These are phyloP conservation scores for Hemisphaericaspora lyxosophila DNA, from an alignment of 1,139 yeast species.

Conservation along the genomic window DNA sequence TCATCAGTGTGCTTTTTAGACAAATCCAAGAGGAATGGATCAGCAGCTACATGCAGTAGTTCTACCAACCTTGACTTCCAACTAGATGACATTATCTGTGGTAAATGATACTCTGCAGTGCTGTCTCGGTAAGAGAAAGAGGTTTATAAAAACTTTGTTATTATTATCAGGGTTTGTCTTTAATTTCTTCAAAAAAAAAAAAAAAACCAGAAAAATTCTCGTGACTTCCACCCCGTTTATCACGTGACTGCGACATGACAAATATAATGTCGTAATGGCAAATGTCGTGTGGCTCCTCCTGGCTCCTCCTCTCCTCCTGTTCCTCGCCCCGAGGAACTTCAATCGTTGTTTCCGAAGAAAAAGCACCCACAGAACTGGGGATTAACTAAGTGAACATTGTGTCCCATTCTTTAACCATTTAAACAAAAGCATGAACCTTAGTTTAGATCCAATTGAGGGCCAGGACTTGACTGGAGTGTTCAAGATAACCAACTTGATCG, in stretches of 20 bases:
- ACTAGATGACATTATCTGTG: conserved; percentile 7
- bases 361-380: no score
- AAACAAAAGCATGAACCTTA: conserved; percentile 17
- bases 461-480: conserved; percentile 53
- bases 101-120: not conserved
- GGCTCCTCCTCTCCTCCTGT: not conserved
- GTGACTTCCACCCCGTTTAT: conserved; percentile 5
- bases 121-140: no score
- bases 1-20: conserved; percentile 8
- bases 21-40: conserved; percentile 14
- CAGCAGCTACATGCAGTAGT: conserved; percentile 15
- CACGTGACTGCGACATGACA: conserved; percentile 1
- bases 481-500: conserved; percentile 61
- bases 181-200: not conserved
- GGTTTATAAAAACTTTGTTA: no score
- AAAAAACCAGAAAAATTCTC: not conserved
- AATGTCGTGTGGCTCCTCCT: not conserved
- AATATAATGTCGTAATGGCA: not conserved
- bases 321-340: not conserved
- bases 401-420: no score
- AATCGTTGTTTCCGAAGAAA: no score
- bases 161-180: no score
- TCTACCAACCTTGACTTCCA: conserved; percentile 15
- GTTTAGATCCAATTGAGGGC: conserved; percentile 26
- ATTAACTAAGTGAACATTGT: no score